Base-by-base conservation (phyloP, 768 basidiomycete species). In the Ephemerocybe angulata region DNA sequence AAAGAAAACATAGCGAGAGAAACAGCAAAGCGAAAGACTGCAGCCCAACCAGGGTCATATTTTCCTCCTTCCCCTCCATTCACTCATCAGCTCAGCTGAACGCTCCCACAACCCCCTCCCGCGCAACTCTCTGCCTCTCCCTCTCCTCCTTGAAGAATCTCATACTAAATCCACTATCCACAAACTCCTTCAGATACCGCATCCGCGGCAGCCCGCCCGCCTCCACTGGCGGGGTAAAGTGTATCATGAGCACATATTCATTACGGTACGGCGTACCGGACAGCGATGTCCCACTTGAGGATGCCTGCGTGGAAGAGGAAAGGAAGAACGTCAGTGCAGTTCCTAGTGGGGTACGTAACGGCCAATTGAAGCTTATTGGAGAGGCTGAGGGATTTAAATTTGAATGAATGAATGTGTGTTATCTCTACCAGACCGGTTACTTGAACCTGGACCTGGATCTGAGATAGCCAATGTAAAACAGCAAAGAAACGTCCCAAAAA, bases 211-310 rank as follows among this genome's bases (percentile, higher is more conserved):
- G 51, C 2, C 50, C 46, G 8, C 42, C 47, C 13, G 22, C 22
- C 4, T 10, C 19, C n/a, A n/a, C 46, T 3, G 47, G 37, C n/a
- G 60, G 51, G 30, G 50, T 51, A 28, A 63, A 65, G 31, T 61
- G 58, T 12, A 67, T 57, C 28, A 69, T 62, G 31, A 65, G 31
- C 28, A 64, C 59, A 37, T 58, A 62, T 42, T 69, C 68, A 38
- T 66, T 67, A 19, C 53, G 33, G 29, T 65, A 67, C 7, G 59
- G 60, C 27, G 61, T 58, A 6, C 65, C 70, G 8, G 65, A 66
- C 13, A 53, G 53, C 5, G 67, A 69, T 35, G 59, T 57, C 6
- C 67, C 70, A 1, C 25, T 52, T 4, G 69, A 62, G 13, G 63
- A 65, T 28, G 64, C 65, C 70, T 72, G 47, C 5, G 41, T 30